These are phyloP conservation scores for Globisporangium barbulae DNA, from an alignment of 352 stramenopile species.

Conservation along the genomic window DNA sequence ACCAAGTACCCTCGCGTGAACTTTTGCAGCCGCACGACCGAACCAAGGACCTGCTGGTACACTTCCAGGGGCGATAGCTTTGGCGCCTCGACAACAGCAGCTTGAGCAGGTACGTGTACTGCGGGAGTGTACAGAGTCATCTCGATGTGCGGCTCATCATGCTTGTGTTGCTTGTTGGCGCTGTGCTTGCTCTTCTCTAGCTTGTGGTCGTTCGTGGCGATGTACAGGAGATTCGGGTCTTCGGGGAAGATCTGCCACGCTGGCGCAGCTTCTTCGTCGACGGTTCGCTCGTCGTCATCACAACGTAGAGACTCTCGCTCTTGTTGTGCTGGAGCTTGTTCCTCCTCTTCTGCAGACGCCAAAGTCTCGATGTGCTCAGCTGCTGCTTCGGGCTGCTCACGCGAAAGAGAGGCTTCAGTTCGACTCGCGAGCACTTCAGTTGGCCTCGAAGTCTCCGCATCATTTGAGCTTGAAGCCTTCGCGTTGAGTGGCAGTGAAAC, in stretches of 20 bases:
- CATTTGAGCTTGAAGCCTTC: background rate
- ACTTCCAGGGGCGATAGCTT: constrained; percentile 10
- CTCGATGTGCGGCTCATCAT: background rate
- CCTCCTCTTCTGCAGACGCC: background rate
- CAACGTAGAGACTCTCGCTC: background rate
- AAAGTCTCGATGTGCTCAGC: background rate
- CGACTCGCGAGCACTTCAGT: background rate
- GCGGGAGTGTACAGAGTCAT: background rate
- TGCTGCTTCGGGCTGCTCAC: background rate
- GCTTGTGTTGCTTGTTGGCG: background rate
- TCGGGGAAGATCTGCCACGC: constrained; percentile 17
- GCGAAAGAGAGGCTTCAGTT: background rate
- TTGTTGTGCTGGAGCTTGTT: background rate
- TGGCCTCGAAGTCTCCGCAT: background rate
- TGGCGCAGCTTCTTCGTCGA: background rate
- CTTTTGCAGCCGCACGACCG: constrained; percentile 20
- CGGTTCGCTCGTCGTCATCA: background rate
- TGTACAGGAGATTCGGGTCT: constrained; percentile 10
- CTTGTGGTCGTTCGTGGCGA: constrained; percentile 9
- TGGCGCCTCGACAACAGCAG: background rate
- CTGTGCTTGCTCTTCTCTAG: background rate
- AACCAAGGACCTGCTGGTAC: constrained; percentile 20
- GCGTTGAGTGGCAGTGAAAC: background rate
- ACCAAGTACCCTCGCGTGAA: constrained; percentile 27
- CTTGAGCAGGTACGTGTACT: background rate